Evolutionary conservation across 2,329 filamentous ascomycete species (phyloP).

Genomic region (Thielaviopsis musarum): DNA sequence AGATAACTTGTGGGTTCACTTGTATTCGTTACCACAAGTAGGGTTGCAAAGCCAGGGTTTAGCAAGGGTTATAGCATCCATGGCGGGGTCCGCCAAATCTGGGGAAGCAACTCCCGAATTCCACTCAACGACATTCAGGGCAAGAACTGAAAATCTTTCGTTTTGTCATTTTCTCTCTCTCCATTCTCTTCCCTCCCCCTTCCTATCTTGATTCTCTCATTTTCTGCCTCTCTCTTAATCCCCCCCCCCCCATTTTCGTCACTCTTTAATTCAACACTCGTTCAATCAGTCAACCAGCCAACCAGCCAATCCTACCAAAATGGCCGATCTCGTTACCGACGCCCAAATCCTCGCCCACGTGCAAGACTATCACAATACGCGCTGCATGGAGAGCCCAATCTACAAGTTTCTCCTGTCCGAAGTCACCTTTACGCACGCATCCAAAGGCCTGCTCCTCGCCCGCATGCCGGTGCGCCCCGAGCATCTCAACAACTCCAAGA

Average conservation of each 20-base stretch:
- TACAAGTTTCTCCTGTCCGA: constrained; percentile 15
- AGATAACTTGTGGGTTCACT: too few relatives aligned
- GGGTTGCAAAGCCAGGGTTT: too few relatives aligned
- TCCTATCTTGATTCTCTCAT: background rate
- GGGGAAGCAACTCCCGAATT: too few relatives aligned
- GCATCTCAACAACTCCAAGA: constrained; percentile 23
- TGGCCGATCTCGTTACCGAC: constrained; percentile 11
- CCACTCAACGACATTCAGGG: too few relatives aligned
- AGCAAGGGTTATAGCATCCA: too few relatives aligned
- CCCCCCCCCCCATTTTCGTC: background rate
- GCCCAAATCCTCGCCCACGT: constrained; percentile 14
- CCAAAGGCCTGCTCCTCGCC: constrained; percentile 14
- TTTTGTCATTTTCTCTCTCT: background rate
- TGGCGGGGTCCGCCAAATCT: too few relatives aligned
- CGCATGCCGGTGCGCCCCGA: constrained; percentile 13
- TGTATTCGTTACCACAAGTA: too few relatives aligned
- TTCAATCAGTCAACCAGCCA: too few relatives aligned
- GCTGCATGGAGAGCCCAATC: constrained; percentile 15
- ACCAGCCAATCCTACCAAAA: background rate
- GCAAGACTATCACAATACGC: constrained; percentile 14
- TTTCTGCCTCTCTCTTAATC: background rate
- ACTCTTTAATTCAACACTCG: background rate
- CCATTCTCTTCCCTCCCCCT: background rate
- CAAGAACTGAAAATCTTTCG: background rate
- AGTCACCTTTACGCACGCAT: constrained; percentile 14